Evolutionary conservation across 805 yeast genomes (phyloP).

Genomic region (Teunomyces lycoperdinae): DNA sequence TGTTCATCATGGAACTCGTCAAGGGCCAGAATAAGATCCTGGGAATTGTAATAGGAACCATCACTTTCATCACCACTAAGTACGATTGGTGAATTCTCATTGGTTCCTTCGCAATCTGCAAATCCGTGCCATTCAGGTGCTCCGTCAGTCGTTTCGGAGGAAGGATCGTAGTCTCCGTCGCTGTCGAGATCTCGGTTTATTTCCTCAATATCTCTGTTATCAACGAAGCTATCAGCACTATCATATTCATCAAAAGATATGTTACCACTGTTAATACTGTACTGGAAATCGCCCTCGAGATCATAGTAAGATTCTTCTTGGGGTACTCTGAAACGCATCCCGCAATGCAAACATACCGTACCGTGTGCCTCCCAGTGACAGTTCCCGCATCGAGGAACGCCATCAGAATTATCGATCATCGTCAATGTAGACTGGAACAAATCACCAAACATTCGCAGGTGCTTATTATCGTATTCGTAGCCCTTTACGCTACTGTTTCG

Average conservation of each 20-base stretch:
- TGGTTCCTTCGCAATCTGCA: conserved; percentile 9
- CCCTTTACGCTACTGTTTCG: conserved; percentile 25
- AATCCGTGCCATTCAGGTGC: conserved; percentile 20
- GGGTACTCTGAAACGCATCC: conserved; percentile 44
- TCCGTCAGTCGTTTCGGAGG: conserved; percentile 9
- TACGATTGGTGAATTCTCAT: conserved; percentile 10
- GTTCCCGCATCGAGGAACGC: conserved; percentile 69
- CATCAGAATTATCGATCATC: conserved; percentile 61
- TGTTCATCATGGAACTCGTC: conserved; percentile 21
- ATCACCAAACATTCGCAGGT: conserved; percentile 44
- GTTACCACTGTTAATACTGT: conserved; percentile 21
- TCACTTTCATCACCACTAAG: conserved; percentile 12
- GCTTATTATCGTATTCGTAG: conserved; percentile 40
- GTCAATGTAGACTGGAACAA: conserved; percentile 52
- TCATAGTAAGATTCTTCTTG: conserved; percentile 32
- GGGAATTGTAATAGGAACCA: conserved; percentile 10
- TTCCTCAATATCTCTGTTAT: conserved; percentile 20
- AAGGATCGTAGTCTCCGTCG: conserved; percentile 14
- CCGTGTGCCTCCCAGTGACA: conserved; percentile 83
- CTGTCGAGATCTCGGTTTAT: conserved; percentile 17
- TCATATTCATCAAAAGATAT: conserved; percentile 20
- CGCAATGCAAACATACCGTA: conserved; percentile 65
- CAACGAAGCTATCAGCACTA: conserved; percentile 33
- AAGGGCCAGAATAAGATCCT: conserved; percentile 23
- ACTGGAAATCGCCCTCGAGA: conserved; percentile 35